These are phyloP conservation scores for Cladosporium sp. DNA, from an alignment of 2,329 filamentous ascomycete species.

Conservation along the genomic window DNA sequence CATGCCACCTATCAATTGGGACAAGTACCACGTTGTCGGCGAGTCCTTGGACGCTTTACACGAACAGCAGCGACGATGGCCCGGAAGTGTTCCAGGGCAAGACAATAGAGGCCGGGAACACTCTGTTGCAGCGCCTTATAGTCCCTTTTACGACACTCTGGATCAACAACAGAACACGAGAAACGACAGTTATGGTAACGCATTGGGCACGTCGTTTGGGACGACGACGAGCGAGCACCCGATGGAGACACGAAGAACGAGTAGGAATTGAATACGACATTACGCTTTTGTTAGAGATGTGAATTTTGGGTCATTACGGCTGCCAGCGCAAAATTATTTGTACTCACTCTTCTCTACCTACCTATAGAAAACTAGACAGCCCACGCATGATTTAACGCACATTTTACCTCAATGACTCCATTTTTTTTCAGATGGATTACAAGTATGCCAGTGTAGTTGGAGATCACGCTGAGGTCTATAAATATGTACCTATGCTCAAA, in stretches of 20 bases:
- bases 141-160: conserved; percentile 57
- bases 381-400: not conserved
- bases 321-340: not conserved
- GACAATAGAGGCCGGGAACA: conserved; percentile 45
- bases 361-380: not conserved
- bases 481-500: not conserved
- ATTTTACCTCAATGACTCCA: not conserved
- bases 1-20: conserved; percentile 90
- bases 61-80: conserved; percentile 70
- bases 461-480: not conserved
- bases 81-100: conserved; percentile 39
- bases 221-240: conserved; percentile 31
- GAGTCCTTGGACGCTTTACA: conserved; percentile 82
- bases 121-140: conserved; percentile 59
- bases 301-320: not conserved
- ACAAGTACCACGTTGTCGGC: conserved; percentile 87
- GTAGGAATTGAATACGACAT: conserved; percentile 20
- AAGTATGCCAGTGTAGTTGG: too few relatives aligned
- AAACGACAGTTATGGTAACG: conserved; percentile 10
- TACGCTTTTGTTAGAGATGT: not conserved
- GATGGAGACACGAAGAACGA: conserved; percentile 33
- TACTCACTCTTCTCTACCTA: not conserved
- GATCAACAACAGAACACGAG: conserved; percentile 17
- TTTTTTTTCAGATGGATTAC: too few relatives aligned
- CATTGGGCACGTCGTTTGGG: conserved; percentile 20